Percentiles rank a stretch among this genome's conserved stretches.
Evolutionary conservation across 805 yeast genomes (phyloP).

Genomic region (Saccharomycopsis sp.): DNA sequence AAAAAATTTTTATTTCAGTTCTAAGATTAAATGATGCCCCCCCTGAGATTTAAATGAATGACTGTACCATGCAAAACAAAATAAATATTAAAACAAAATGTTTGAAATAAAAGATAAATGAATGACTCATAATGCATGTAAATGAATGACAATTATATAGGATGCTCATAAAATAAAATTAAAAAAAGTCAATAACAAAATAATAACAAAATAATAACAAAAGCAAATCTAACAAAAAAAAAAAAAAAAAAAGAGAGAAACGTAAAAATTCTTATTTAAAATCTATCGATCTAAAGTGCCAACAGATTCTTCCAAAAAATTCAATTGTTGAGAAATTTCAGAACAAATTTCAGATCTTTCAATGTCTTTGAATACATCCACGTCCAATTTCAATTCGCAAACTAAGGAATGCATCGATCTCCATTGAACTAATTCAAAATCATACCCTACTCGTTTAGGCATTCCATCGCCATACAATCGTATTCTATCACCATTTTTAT

Average conservation of each 20-base stretch:
- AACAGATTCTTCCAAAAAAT: conserved; percentile 34
- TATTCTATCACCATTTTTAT: conserved; percentile 40
- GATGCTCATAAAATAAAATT: neutral
- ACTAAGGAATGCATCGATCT: conserved; percentile 45
- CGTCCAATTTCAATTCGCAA: conserved; percentile 42
- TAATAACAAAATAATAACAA: neutral
- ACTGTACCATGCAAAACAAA: too few relatives aligned
- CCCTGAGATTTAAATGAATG: too few relatives aligned
- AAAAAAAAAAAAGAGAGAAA: neutral
- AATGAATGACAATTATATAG: neutral
- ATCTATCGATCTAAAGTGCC: conserved; percentile 30
- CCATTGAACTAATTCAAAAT: conserved; percentile 57
- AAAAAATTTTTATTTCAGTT: too few relatives aligned
- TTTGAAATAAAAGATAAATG: neutral
- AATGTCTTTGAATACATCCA: conserved; percentile 38
- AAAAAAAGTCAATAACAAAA: neutral
- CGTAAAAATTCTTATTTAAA: neutral
- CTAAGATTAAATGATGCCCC: too few relatives aligned
- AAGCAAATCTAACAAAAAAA: neutral
- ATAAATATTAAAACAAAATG: neutral
- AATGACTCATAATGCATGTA: neutral
- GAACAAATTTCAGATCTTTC: conserved; percentile 38
- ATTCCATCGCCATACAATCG: conserved; percentile 55
- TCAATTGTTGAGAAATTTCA: conserved; percentile 43
- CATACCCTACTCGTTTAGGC: conserved; percentile 44